Percentiles rank a stretch among this genome's conserved stretches.
Conservation (phyloP, 129 eudicot genomes). For the Lactuca saligna region DNA sequence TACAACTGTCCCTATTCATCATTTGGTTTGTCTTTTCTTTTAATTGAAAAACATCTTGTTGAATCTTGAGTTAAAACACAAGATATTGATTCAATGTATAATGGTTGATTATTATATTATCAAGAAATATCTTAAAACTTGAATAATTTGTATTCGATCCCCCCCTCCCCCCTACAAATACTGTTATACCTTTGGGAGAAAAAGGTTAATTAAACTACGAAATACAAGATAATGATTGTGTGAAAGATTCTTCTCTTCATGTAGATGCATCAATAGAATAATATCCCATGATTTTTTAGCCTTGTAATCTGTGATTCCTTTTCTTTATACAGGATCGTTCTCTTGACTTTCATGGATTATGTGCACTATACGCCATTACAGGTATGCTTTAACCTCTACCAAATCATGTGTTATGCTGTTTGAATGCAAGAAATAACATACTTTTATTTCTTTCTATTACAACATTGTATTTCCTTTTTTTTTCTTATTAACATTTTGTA, state of each 20-base stretch:
- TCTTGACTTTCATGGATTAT: conserved; percentile 71
- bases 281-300: neutral
- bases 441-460: too few relatives aligned
- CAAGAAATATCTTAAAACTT: too few relatives aligned
- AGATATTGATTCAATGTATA: neutral
- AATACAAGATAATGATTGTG: too few relatives aligned
- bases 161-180: too few relatives aligned
- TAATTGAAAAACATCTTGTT: neutral
- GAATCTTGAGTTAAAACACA: neutral
- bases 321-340: conserved; percentile 58
- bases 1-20: conserved; percentile 83
- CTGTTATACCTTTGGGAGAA: too few relatives aligned
- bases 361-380: conserved; percentile 76
- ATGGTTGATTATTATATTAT: neutral
- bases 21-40: conserved; percentile 45
- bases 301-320: neutral
- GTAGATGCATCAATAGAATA: neutral
- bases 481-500: too few relatives aligned
- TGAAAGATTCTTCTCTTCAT: neutral
- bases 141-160: too few relatives aligned
- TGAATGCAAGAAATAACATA: too few relatives aligned
- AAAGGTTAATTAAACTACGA: too few relatives aligned
- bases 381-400: conserved; percentile 35
- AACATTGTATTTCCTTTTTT: too few relatives aligned
- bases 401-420: too few relatives aligned